A percentile compares a stretch with the other conserved stretches of the same genome.
Evolutionary conservation across 2,329 filamentous ascomycete species (phyloP).

Genomic region (Metarhizium anisopliae): DNA sequence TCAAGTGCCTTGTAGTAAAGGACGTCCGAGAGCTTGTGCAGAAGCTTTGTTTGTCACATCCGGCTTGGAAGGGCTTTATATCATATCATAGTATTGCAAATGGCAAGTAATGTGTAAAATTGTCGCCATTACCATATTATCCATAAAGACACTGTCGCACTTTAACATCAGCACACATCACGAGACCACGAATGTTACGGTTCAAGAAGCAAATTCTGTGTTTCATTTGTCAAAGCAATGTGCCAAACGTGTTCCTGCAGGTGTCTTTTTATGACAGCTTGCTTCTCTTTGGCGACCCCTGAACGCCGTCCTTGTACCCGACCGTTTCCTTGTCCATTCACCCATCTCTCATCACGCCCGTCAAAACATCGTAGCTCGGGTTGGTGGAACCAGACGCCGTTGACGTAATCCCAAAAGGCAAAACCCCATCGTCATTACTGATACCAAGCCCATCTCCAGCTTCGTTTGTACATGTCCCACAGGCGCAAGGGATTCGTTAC

Average conservation of each 20-base stretch:
- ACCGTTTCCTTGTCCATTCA: slow-evolving; percentile 22
- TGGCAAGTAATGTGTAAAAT: too few relatives aligned
- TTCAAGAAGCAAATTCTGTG: slow-evolving; percentile 14
- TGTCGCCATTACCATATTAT: background rate
- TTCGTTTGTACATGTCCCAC: slow-evolving; percentile 15
- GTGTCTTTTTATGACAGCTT: slow-evolving; percentile 18
- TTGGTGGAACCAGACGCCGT: slow-evolving; percentile 5
- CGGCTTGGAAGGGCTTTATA: too few relatives aligned
- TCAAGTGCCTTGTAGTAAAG: too few relatives aligned
- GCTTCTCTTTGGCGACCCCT: slow-evolving; percentile 16
- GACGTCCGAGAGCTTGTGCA: too few relatives aligned
- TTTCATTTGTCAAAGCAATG: slow-evolving; percentile 17
- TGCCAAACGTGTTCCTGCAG: slow-evolving; percentile 14
- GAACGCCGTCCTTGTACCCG: slow-evolving; percentile 20
- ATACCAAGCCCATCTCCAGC: slow-evolving; percentile 11
- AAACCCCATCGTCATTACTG: slow-evolving; percentile 9
- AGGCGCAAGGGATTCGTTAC: slow-evolving; percentile 24
- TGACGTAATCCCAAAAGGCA: slow-evolving; percentile 13
- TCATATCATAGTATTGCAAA: too few relatives aligned
- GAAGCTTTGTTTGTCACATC: too few relatives aligned
- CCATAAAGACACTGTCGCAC: background rate
- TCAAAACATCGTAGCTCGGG: slow-evolving; percentile 10
- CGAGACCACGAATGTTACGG: background rate
- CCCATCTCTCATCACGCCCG: slow-evolving; percentile 23
- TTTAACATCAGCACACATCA: background rate